phyloP scores from a whole-genome alignment of 176 grass and related monocot species.

The Avena sativa region DNA sequence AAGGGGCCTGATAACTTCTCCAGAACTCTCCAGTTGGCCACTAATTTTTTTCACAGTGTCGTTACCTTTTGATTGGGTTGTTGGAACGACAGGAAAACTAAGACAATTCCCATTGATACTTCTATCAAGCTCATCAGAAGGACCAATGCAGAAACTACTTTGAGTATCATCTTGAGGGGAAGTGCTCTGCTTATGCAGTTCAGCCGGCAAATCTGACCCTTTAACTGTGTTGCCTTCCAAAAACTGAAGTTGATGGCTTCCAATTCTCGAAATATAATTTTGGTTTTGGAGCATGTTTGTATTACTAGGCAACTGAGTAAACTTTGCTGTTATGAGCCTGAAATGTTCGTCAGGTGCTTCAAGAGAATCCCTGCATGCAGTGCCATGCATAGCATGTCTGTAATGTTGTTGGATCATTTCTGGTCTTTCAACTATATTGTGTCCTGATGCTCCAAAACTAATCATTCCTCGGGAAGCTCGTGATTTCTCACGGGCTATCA shows the following conservation, averaged over 20 bases:
- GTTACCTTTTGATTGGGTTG: constrained; percentile 14
- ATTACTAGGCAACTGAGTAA: constrained; percentile 30
- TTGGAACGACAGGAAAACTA: constrained; percentile 5
- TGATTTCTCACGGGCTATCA: constrained; percentile 49
- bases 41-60: neutral
- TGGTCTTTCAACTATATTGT: constrained; percentile 35
- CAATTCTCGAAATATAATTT: constrained; percentile 27
- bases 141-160: neutral
- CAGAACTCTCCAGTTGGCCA: constrained; percentile 21
- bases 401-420: constrained; percentile 32
- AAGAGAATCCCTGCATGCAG: constrained; percentile 22
- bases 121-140: constrained; percentile 16
- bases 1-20: constrained; percentile 13
- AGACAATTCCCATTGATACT: constrained; percentile 3
- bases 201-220: neutral
- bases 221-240: constrained; percentile 19
- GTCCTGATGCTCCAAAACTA: constrained; percentile 37
- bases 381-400: constrained; percentile 21
- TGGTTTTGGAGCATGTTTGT: neutral
- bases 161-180: constrained; percentile 16
- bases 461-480: constrained; percentile 36
- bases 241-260: constrained; percentile 33
- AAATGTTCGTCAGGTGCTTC: constrained; percentile 42
- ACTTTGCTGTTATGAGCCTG: constrained; percentile 29
- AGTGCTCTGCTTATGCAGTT: constrained; percentile 32